phyloP scores from a whole-genome alignment of 768 basidiomycete species.

The Kwoniella mangroviensis region DNA sequence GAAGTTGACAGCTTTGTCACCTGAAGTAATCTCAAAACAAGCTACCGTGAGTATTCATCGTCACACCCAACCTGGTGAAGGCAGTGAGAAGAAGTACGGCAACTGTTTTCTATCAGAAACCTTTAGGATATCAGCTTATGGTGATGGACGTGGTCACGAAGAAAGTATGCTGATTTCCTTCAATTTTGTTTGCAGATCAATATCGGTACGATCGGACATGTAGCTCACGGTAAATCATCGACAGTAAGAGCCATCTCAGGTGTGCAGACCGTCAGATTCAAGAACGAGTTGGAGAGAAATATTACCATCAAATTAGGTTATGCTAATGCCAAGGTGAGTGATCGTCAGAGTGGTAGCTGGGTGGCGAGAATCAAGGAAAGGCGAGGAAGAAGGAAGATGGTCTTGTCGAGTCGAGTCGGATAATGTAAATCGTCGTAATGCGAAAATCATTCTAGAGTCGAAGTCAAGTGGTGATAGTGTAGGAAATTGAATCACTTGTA shows the following conservation, averaged over 20 bases:
- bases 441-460: not conserved
- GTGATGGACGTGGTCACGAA: not conserved
- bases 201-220: constrained; percentile 92
- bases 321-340: constrained; percentile 93
- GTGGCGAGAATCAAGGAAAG: constrained; percentile 5
- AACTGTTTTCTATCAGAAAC: no score
- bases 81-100: no score
- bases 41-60: constrained; percentile 65
- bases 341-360: not conserved
- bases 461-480: not conserved
- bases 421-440: not conserved
- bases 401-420: not conserved
- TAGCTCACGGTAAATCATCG: constrained; percentile 66
- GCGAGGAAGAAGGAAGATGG: not conserved
- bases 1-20: constrained; percentile 75
- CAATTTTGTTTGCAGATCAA: constrained; percentile 16
- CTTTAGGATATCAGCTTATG: no score
- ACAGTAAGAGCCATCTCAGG: constrained; percentile 99
- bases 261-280: constrained; percentile 97
- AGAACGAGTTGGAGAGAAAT: constrained; percentile 98
- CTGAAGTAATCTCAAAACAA: constrained; percentile 65
- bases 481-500: not conserved
- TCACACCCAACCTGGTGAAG: no score
- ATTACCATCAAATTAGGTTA: constrained; percentile 99
- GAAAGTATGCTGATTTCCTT: constrained; percentile 4